A percentile compares a stretch with the other conserved stretches of the same genome.
phyloP scores from a whole-genome alignment of 805 yeast species.

The Cyberlindnera petersonii region DNA sequence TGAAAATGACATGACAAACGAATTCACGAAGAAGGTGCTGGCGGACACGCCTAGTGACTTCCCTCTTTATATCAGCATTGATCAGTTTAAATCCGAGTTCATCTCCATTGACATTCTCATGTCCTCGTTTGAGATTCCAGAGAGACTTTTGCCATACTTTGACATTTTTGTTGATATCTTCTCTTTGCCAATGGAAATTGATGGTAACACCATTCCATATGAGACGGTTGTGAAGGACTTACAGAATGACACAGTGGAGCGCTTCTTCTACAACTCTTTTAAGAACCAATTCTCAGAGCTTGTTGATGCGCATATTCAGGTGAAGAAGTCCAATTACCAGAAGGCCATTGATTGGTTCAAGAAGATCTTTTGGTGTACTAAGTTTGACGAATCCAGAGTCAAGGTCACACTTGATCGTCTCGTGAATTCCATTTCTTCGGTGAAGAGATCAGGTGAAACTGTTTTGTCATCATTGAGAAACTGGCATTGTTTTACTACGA shows the following conservation, averaged over 20 bases:
- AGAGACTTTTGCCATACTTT: constrained; percentile 56
- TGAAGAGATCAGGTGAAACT: constrained; percentile 40
- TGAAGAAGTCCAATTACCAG: constrained; percentile 55
- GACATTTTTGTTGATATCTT: constrained; percentile 65
- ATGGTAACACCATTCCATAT: constrained; percentile 56
- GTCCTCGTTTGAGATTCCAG: constrained; percentile 50
- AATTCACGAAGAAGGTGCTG: constrained; percentile 27
- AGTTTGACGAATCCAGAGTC: constrained; percentile 71
- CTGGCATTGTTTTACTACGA: constrained; percentile 47
- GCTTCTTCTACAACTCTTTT: constrained; percentile 52
- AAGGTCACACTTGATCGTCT: constrained; percentile 47
- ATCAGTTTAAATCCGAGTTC: constrained; percentile 76
- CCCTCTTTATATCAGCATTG: constrained; percentile 73
- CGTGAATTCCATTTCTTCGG: constrained; percentile 37
- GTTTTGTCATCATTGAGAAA: constrained; percentile 65
- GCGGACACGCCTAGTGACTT: constrained; percentile 40
- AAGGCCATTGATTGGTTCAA: constrained; percentile 75
- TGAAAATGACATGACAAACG: constrained; percentile 29
- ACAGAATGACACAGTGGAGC: constrained; percentile 68
- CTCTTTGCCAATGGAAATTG: constrained; percentile 63
- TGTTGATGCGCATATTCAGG: constrained; percentile 56
- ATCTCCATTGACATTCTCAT: constrained; percentile 61
- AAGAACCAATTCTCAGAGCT: constrained; percentile 63
- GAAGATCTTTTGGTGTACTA: constrained; percentile 58
- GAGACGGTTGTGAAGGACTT: constrained; percentile 74